Percentiles rank a stretch among this genome's conserved stretches.
phyloP scores from a whole-genome alignment of 108 stramenopile species.

The Mayamaea pseudoterrestris region DNA sequence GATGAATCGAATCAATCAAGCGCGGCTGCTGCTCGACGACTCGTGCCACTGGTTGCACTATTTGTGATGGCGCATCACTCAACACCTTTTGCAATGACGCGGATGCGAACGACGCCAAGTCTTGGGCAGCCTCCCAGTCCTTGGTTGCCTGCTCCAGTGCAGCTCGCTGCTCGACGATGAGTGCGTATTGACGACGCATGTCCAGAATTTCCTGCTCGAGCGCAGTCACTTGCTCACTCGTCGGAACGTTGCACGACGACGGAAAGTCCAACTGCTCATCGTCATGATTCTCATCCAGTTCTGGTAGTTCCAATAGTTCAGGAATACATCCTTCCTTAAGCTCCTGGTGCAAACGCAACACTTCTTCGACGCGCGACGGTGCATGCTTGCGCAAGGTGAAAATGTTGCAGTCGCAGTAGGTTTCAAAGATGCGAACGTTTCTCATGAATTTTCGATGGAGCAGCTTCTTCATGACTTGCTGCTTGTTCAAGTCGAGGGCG shows the following conservation, averaged over 20 bases:
- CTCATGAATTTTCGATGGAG: not conserved
- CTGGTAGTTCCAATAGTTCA: not conserved
- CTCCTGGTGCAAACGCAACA: no score
- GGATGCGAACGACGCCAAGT: no score
- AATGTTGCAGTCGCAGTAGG: not conserved
- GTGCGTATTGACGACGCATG: no score
- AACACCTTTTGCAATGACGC: no score
- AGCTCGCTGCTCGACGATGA: no score
- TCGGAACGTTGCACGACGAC: not conserved
- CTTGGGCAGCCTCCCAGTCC: no score
- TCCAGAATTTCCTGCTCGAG: not conserved
- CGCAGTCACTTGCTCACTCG: not conserved
- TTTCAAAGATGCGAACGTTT: not conserved
- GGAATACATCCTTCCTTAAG: no score
- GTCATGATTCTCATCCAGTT: not conserved
- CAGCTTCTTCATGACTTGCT: not conserved
- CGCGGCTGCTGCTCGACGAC: no score
- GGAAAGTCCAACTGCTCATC: not conserved
- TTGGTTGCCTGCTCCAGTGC: no score
- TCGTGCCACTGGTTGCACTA: no score
- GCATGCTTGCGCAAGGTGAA: not conserved
- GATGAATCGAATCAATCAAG: no score
- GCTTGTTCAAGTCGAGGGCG: not conserved
- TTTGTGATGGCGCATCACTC: no score
- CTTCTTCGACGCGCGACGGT: not conserved